phyloP scores from a whole-genome alignment of 2,329 filamentous ascomycete species.

The Neobulgaria alba region DNA sequence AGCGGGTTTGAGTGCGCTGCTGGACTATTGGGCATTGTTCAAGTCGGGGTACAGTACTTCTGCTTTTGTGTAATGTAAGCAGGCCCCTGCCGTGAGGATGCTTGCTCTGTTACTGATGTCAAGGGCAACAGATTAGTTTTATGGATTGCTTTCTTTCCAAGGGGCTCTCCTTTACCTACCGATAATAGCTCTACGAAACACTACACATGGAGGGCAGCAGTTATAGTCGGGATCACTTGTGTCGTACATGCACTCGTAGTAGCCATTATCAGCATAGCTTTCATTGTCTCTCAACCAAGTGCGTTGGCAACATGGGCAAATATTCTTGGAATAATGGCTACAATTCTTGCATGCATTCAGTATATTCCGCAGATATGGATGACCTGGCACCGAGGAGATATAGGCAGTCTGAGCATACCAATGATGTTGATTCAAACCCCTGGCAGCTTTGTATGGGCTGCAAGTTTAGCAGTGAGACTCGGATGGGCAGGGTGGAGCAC shows the following conservation, averaged over 20 bases:
- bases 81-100: neutral
- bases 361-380: conserved; percentile 95
- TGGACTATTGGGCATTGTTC: conserved; percentile 77
- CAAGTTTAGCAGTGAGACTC: conserved; percentile 70
- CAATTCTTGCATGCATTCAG: conserved; percentile 73
- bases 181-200: conserved; percentile 34
- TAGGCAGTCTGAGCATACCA: conserved; percentile 85
- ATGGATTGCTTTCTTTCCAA: conserved; percentile 91
- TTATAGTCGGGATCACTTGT: conserved; percentile 64
- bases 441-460: conserved; percentile 82
- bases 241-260: conserved; percentile 67
- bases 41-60: conserved; percentile 85
- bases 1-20: conserved; percentile 76
- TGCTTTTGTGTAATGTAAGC: conserved; percentile 87
- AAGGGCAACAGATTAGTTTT: conserved; percentile 82
- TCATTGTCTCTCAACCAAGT: conserved; percentile 53
- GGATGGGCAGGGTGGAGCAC: conserved; percentile 86
- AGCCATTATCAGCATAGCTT: conserved; percentile 58
- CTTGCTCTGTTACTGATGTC: neutral
- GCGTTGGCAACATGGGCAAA: conserved; percentile 76
- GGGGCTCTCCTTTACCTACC: conserved; percentile 39
- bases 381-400: conserved; percentile 75
- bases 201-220: conserved; percentile 69
- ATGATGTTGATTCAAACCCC: conserved; percentile 99
- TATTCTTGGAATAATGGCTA: conserved; percentile 70